Evolutionary conservation across 495 filamentous ascomycete genomes (phyloP), one percentile per base, ranked within the genome.

Genomic region (Penicillium samsonianum): DNA sequence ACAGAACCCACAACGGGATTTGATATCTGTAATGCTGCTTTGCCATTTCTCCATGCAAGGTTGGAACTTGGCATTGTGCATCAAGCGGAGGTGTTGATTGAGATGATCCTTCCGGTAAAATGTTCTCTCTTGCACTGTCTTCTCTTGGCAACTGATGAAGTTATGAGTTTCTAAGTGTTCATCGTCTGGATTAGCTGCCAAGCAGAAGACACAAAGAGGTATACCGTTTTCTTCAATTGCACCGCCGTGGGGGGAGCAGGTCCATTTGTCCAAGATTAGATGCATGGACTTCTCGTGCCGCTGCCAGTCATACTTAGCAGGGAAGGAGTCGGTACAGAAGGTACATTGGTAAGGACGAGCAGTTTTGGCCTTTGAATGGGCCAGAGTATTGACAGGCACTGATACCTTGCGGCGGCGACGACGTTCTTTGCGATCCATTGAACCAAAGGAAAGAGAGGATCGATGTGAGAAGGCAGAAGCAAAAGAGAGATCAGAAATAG

Each of bases 61-160:
- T 38, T 82, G 77, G 60, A 91, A 88, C 62, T 87, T 88, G 62
- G 84, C 83, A 57, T 84, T 77, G 69, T 96, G 91, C 67, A 94
- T 87, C 45, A 94, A 78, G 50, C 88, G 83, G 30, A 96, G 76
- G 65, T 96, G 91, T 64, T 96, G 91, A 30, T 90, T 83, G 30
- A 96, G 81, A 70, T 96, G 90, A 65, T 96, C 91, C 71, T 94
- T 96, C 23, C 91, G 82, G 58, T 91, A 94, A 68, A 93, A 96
- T 1, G 90, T 92, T 16, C 90, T 82, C 56, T 90, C 86, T 49
- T 85, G 81, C 2, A 83, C 59, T 2, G 85, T 83, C 51, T 90
- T 86, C 69, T 92, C 89, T 60, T 86, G 85, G 62, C 90, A 96
- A 35, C 81, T 73, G 14, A 82, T 80, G 70, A 87, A 87, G 68